A percentile compares a stretch with the other conserved stretches of the same genome.
phyloP scores from a whole-genome alignment of 2,329 filamentous ascomycete species.

The Cladosporium sp. region DNA sequence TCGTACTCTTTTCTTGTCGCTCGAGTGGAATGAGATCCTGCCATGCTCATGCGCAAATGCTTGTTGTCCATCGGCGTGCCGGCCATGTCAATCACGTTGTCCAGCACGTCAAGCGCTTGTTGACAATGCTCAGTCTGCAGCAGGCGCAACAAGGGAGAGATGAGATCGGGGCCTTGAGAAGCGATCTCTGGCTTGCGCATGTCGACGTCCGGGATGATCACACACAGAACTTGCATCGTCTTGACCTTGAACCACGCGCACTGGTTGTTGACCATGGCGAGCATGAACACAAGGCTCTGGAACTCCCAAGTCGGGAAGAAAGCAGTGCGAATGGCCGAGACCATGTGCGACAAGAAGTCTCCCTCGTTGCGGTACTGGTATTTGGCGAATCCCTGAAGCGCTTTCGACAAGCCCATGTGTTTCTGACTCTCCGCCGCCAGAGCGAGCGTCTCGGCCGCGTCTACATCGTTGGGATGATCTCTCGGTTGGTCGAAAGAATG shows the following conservation, averaged over 20 bases:
- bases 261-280: slow-evolving; percentile 86
- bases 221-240: slow-evolving; percentile 84
- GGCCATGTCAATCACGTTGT: slow-evolving; percentile 93
- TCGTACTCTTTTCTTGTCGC: slow-evolving; percentile 92
- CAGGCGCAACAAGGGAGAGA: slow-evolving; percentile 84
- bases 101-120: slow-evolving; percentile 84
- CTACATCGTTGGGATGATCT: slow-evolving; percentile 53
- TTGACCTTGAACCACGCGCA: slow-evolving; percentile 87
- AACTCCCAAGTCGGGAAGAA: slow-evolving; percentile 84
- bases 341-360: slow-evolving; percentile 72
- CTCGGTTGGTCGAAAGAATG: slow-evolving; percentile 67
- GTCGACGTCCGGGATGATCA: slow-evolving; percentile 83
- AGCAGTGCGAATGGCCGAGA: slow-evolving; percentile 68
- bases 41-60: slow-evolving; percentile 97
- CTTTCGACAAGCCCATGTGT: slow-evolving; percentile 61
- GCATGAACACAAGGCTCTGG: slow-evolving; percentile 79
- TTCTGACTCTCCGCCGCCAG: slow-evolving; percentile 70
- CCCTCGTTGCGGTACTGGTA: slow-evolving; percentile 62
- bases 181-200: slow-evolving; percentile 90
- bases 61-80: slow-evolving; percentile 85
- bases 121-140: slow-evolving; percentile 92
- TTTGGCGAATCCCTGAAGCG: slow-evolving; percentile 66
- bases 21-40: slow-evolving; percentile 72
- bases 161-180: slow-evolving; percentile 86
- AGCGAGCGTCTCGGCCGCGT: slow-evolving; percentile 66